Percentiles rank a stretch among this genome's conserved stretches.
phyloP scores from a whole-genome alignment of 2,329 filamentous ascomycete genomes.

The Daldinia sp. region DNA sequence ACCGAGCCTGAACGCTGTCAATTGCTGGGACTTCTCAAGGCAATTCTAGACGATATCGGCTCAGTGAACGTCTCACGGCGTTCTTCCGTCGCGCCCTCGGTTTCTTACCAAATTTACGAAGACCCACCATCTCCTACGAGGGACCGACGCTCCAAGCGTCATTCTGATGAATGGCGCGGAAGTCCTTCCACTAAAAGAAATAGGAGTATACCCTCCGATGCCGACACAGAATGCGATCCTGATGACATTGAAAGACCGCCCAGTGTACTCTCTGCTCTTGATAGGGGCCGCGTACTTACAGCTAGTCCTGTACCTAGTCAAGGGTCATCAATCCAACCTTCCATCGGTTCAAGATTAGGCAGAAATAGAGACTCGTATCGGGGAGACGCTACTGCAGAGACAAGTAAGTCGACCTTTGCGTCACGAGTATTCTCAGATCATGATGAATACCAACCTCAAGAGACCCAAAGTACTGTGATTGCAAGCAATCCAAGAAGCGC shows the following conservation, averaged over 20 bases:
- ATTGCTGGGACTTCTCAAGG: conserved; percentile 34
- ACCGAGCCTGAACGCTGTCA: conserved; percentile 40
- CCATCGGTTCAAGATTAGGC: conserved; percentile 4
- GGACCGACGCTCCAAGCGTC: conserved; percentile 38
- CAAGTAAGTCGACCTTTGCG: conserved; percentile 46
- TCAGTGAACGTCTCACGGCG: conserved; percentile 20
- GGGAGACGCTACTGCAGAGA: conserved; percentile 43
- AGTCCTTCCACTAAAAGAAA: conserved; percentile 36
- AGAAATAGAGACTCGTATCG: conserved; percentile 23
- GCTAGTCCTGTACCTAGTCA: conserved; percentile 34
- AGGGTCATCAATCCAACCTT: conserved; percentile 10
- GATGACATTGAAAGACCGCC: conserved; percentile 33
- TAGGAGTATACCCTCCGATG: conserved; percentile 25
- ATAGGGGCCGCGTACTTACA: conserved; percentile 33
- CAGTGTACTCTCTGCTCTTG: conserved; percentile 39
- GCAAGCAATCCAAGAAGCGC: conserved; percentile 39
- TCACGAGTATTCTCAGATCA: conserved; percentile 49
- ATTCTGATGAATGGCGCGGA: conserved; percentile 36
- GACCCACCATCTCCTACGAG: conserved; percentile 29
- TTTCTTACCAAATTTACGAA: conserved; percentile 9
- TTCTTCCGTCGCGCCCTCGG: conserved; percentile 11
- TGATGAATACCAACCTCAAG: conserved; percentile 37
- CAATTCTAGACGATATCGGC: conserved; percentile 37
- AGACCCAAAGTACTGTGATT: conserved; percentile 49
- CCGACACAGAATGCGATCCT: conserved; percentile 30